These are phyloP conservation scores for Metarhizium album DNA, from an alignment of 2,329 filamentous ascomycete species.

Conservation along the genomic window DNA sequence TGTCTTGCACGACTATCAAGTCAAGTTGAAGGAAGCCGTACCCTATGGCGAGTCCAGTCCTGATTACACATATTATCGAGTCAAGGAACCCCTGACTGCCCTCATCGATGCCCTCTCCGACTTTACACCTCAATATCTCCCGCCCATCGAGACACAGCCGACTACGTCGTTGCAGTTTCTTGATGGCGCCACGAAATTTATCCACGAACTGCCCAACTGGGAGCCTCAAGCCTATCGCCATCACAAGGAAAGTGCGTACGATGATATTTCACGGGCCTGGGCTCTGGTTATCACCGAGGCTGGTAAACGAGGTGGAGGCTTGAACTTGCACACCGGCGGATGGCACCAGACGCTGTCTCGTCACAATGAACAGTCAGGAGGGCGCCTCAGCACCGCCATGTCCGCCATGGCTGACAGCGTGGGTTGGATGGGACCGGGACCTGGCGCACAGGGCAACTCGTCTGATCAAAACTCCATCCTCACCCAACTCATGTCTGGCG, in stretches of 20 bases:
- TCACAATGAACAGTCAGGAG: constrained; percentile 79
- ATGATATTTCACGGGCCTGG: constrained; percentile 93
- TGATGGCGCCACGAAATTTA: constrained; percentile 79
- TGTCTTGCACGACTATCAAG: constrained; percentile 74
- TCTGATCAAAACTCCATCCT: constrained; percentile 46
- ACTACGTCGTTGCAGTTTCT: constrained; percentile 76
- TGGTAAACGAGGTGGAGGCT: constrained; percentile 81
- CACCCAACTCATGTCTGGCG: constrained; percentile 50
- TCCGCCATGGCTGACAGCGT: constrained; percentile 63
- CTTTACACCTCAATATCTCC: constrained; percentile 91
- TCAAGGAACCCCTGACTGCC: constrained; percentile 67
- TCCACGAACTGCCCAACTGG: constrained; percentile 86
- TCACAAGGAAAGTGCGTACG: constrained; percentile 91
- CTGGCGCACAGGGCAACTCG: constrained; percentile 13
- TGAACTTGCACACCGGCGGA: constrained; percentile 76
- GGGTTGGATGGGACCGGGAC: constrained; percentile 59
- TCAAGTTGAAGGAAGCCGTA: constrained; percentile 65
- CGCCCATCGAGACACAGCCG: constrained; percentile 79
- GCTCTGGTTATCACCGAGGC: constrained; percentile 83
- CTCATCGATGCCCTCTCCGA: constrained; percentile 85
- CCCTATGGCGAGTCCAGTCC: constrained; percentile 78
- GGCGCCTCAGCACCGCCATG: constrained; percentile 70
- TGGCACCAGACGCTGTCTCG: constrained; percentile 85
- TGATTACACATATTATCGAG: constrained; percentile 91
- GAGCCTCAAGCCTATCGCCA: constrained; percentile 79